phyloP scores from a whole-genome alignment of 2,329 filamentous ascomycete species.

The Leptographium flavum region DNA sequence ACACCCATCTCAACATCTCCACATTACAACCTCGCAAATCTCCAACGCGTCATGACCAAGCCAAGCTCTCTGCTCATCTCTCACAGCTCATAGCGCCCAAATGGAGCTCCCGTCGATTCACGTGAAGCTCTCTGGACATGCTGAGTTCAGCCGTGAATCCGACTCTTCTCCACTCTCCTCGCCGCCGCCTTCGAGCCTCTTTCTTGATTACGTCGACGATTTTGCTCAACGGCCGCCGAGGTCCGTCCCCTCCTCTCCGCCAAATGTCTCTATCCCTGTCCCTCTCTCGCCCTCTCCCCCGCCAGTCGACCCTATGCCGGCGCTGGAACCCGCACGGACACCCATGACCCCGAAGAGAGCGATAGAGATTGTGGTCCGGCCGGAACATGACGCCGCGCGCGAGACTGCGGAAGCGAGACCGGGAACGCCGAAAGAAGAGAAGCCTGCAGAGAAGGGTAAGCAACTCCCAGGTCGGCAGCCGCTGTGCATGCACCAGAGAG shows the following conservation, averaged over 20 bases:
- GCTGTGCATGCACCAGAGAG: too few relatives aligned
- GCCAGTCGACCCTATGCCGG: background rate
- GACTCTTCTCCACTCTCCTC: conserved; percentile 1
- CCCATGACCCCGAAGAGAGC: too few relatives aligned
- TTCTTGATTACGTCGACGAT: background rate
- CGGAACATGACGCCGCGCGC: too few relatives aligned
- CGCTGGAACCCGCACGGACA: too few relatives aligned
- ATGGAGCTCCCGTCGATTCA: background rate
- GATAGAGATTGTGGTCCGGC: too few relatives aligned
- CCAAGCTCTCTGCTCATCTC: background rate
- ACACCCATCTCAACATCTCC: too few relatives aligned
- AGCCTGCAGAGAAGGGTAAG: background rate
- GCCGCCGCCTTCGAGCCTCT: background rate
- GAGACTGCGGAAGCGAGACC: background rate
- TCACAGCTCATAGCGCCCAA: background rate
- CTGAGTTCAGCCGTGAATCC: background rate
- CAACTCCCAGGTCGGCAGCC: background rate
- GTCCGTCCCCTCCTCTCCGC: background rate
- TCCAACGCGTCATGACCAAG: background rate
- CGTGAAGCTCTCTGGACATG: background rate
- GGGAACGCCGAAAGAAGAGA: background rate
- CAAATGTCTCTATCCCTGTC: background rate
- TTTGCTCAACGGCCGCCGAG: background rate
- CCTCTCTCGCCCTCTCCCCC: background rate
- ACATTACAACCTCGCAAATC: too few relatives aligned